Percentiles rank a stretch among this genome's conserved stretches.
These are phyloP conservation scores for Geotrichum candidum DNA, from an alignment of 1,139 yeast species.

Conservation along the genomic window DNA sequence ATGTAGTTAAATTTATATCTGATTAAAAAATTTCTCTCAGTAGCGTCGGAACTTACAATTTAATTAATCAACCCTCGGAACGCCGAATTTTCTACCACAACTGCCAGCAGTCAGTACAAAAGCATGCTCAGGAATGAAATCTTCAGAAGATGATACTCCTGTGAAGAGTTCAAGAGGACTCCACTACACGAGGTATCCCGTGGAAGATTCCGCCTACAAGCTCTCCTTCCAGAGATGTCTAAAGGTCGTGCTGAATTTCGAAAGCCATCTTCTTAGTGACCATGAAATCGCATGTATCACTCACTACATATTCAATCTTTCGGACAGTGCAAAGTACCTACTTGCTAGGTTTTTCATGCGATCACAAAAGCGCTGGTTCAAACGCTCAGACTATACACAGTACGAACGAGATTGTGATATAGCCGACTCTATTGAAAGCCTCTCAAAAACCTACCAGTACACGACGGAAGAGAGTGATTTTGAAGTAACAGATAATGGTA, in stretches of 20 bases:
- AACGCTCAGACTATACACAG: constrained; percentile 9
- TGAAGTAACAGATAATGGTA: neutral
- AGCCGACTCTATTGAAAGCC: constrained; percentile 4
- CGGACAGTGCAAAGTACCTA: constrained; percentile 10
- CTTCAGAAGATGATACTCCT: neutral
- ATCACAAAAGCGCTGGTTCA: constrained; percentile 14
- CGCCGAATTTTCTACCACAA: neutral
- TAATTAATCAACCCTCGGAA: neutral
- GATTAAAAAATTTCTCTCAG: neutral
- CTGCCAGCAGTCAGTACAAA: neutral
- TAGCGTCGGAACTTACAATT: neutral
- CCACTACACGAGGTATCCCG: constrained; percentile 8
- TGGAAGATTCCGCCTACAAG: constrained; percentile 15
- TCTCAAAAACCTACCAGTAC: constrained; percentile 4
- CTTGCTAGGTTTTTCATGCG: constrained; percentile 14
- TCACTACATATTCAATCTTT: constrained; percentile 4
- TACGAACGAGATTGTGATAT: constrained; percentile 14
- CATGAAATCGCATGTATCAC: constrained; percentile 13
- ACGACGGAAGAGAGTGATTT: constrained; percentile 3
- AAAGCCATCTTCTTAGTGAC: constrained; percentile 4
- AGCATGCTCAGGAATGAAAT: neutral
- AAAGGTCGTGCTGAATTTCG: constrained; percentile 7
- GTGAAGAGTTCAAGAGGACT: neutral
- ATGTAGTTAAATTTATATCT: neutral
- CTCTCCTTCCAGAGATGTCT: constrained; percentile 5